Conservation (phyloP, 2,329 filamentous ascomycete species). For the Penicillium decumbens region DNA sequence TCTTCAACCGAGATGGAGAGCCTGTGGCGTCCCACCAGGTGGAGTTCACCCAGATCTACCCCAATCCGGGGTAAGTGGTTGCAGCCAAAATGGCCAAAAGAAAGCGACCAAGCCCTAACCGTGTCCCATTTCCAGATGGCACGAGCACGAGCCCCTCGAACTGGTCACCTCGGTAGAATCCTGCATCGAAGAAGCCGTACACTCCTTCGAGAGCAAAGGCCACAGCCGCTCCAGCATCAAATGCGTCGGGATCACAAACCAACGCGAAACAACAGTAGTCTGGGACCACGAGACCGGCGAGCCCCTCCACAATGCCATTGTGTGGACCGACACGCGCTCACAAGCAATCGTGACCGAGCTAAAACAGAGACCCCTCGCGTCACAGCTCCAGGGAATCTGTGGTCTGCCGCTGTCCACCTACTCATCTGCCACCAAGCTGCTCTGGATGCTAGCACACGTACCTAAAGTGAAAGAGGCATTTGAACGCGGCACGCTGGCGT, state of each 20-base stretch:
- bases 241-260: constrained; percentile 80
- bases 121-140: constrained; percentile 57
- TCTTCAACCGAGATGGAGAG: constrained; percentile 74
- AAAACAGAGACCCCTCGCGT: constrained; percentile 61
- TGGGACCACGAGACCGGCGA: constrained; percentile 79
- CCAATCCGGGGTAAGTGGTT: constrained; percentile 68
- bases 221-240: constrained; percentile 62
- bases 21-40: constrained; percentile 79
- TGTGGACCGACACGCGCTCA: constrained; percentile 84
- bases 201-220: constrained; percentile 63
- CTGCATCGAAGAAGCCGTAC: constrained; percentile 71
- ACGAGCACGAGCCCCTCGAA: constrained; percentile 77
- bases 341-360: constrained; percentile 69
- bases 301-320: constrained; percentile 76
- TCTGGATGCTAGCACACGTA: constrained; percentile 75
- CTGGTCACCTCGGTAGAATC: constrained; percentile 68
- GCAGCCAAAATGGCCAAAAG: neutral
- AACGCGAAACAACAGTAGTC: constrained; percentile 80
- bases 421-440: constrained; percentile 75
- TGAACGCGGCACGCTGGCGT: constrained; percentile 67
- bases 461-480: constrained; percentile 67
- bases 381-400: constrained; percentile 63
- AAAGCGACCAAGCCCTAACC: neutral
- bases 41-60: constrained; percentile 79
- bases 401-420: constrained; percentile 84